These are phyloP conservation scores for Bremia lactucae DNA, from an alignment of 352 stramenopile species.

Conservation along the genomic window DNA sequence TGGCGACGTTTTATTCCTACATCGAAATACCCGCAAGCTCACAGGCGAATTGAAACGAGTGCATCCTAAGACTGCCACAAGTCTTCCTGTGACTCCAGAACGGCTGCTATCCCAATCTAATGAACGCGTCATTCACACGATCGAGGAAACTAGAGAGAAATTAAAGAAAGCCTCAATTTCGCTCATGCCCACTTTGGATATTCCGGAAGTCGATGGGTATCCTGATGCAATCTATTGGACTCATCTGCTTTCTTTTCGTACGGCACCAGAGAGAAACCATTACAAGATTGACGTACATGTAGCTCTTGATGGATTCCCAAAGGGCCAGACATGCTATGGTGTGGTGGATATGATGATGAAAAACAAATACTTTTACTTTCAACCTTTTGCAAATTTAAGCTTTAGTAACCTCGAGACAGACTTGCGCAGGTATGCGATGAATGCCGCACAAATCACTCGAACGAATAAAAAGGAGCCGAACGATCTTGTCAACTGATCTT, in stretches of 20 bases:
- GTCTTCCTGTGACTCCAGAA: slow-evolving; percentile 10
- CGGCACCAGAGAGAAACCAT: slow-evolving; percentile 23
- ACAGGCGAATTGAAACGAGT: slow-evolving; percentile 10
- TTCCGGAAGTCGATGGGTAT: slow-evolving; percentile 14
- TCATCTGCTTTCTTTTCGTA: slow-evolving; percentile 53
- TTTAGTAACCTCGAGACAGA: slow-evolving; percentile 17
- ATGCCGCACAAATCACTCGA: slow-evolving; percentile 12
- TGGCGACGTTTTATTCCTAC: slow-evolving; percentile 33
- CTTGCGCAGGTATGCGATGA: slow-evolving; percentile 15
- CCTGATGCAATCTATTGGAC: slow-evolving; percentile 53
- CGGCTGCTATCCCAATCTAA: slow-evolving; percentile 2
- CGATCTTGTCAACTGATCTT: too few species aligned
- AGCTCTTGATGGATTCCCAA: slow-evolving; percentile 20
- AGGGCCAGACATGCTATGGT: slow-evolving; percentile 51
- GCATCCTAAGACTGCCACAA: slow-evolving; percentile 4
- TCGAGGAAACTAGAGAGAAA: slow-evolving; percentile 11
- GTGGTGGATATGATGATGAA: slow-evolving; percentile 12
- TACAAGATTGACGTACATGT: slow-evolving; percentile 49
- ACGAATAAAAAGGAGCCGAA: slow-evolving; percentile 4
- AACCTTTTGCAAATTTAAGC: slow-evolving; percentile 12
- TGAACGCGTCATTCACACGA: slow-evolving; percentile 3
- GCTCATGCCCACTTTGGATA: slow-evolving; percentile 12
- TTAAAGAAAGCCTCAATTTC: slow-evolving; percentile 3
- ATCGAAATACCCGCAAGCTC: slow-evolving; percentile 43
- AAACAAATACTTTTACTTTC: slow-evolving; percentile 18